These are phyloP conservation scores for Auriscalpium vulgare DNA, from an alignment of 768 basidiomycete species.

Conservation along the genomic window DNA sequence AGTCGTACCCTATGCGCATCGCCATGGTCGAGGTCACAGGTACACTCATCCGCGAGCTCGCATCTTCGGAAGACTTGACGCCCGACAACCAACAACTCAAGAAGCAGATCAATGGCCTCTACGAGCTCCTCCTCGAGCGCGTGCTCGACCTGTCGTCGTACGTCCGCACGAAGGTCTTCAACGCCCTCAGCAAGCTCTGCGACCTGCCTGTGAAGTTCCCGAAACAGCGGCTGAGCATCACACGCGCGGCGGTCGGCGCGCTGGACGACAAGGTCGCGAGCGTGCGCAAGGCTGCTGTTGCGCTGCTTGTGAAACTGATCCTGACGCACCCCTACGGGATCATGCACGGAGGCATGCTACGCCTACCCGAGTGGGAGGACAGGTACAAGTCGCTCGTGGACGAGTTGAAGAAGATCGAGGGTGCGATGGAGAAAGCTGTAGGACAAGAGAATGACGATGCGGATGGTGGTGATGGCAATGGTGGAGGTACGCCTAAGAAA, in stretches of 20 bases:
- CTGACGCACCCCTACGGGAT: conserved; percentile 83
- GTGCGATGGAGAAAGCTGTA: conserved; percentile 49
- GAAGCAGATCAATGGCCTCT: conserved; percentile 75
- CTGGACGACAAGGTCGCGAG: conserved; percentile 86
- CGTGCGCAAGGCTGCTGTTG: conserved; percentile 80
- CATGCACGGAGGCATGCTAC: conserved; percentile 77
- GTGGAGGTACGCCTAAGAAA: conserved; percentile 14
- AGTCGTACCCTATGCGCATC: conserved; percentile 97
- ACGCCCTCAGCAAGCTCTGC: conserved; percentile 68
- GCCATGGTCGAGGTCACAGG: conserved; percentile 90
- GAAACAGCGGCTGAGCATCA: conserved; percentile 71
- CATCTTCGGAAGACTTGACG: conserved; percentile 40
- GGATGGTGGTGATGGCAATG: conserved; percentile 23
- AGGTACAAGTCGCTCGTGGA: conserved; percentile 54
- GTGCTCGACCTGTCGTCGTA: conserved; percentile 83
- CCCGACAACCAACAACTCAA: conserved; percentile 38
- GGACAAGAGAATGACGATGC: conserved; percentile 21
- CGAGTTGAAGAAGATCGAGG: conserved; percentile 68
- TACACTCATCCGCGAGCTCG: conserved; percentile 74
- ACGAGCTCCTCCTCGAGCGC: conserved; percentile 80
- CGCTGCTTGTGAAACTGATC: conserved; percentile 66
- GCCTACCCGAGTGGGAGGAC: conserved; percentile 62
- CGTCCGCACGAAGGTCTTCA: conserved; percentile 83
- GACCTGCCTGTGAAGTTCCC: conserved; percentile 77
- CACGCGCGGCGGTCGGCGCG: conserved; percentile 66